Evolutionary conservation across 192 early-diverging fungal species (phyloP).

Genomic region (Thamnidium elegans): DNA sequence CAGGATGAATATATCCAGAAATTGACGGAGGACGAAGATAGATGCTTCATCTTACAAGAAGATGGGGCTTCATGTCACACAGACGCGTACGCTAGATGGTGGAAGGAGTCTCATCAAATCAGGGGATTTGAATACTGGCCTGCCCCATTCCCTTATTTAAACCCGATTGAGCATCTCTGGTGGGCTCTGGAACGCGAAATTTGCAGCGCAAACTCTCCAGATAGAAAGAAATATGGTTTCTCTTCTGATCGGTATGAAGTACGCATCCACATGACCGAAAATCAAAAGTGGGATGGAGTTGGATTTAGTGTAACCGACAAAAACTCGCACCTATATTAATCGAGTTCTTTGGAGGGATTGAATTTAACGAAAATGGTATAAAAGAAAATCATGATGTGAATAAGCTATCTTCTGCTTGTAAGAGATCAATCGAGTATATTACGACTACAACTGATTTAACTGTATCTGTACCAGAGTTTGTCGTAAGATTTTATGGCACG

Average conservation of each 20-base stretch:
- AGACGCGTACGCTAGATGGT: neutral
- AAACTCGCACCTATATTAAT: conserved; percentile 6
- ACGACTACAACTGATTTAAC: conserved; percentile 1
- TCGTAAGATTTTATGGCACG: neutral
- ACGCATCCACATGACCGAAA: conserved; percentile 1
- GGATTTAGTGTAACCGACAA: neutral
- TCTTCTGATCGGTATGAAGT: neutral
- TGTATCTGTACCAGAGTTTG: neutral
- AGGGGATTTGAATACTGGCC: conserved; percentile 10
- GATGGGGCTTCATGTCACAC: neutral
- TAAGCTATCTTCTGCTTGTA: neutral
- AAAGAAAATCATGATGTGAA: conserved; percentile 1
- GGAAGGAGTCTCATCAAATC: neutral
- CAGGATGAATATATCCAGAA: neutral
- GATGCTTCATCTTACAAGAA: neutral
- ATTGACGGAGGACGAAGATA: neutral
- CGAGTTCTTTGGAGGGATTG: conserved; percentile 4
- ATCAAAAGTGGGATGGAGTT: conserved; percentile 9
- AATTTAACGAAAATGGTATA: neutral
- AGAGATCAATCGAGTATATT: neutral
- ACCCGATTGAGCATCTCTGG: neutral
- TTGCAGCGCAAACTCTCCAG: too few relatives aligned
- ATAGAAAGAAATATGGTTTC: too few relatives aligned
- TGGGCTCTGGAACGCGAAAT: too few relatives aligned
- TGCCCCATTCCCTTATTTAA: neutral